Percentiles rank a stretch among this genome's conserved stretches.
Conservation (phyloP, 192 early-diverging fungal genomes). For the Nowakowskiella sp. region DNA sequence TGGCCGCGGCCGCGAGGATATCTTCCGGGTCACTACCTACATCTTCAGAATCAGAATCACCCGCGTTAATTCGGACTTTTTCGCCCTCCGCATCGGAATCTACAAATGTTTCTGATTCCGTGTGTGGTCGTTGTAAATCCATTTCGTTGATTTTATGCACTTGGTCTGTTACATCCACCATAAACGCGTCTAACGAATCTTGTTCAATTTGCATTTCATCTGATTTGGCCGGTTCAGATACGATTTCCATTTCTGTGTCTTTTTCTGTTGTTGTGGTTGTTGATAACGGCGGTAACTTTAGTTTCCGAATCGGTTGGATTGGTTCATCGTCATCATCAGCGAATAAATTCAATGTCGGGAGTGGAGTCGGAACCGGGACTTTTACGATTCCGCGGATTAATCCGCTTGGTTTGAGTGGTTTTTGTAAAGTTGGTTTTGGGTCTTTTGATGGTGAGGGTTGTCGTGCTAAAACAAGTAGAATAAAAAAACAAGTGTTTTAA, state of each 20-base stretch:
- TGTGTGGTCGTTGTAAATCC: constrained; percentile 17
- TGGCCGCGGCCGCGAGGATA: constrained; percentile 56
- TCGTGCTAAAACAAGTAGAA: too few species aligned
- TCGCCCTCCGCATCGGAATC: not conserved
- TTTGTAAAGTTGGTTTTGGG: too few species aligned
- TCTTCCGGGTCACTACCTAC: constrained; percentile 29
- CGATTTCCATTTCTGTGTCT: constrained; percentile 1
- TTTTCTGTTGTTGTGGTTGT: constrained; percentile 5
- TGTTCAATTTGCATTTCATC: constrained; percentile 14
- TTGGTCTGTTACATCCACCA: constrained; percentile 73
- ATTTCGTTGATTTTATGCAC: constrained; percentile 61
- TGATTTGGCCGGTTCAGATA: not conserved
- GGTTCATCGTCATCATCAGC: too few species aligned
- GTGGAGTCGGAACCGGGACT: too few species aligned
- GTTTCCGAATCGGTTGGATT: too few species aligned
- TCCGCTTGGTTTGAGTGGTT: too few species aligned
- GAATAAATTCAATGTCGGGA: too few species aligned
- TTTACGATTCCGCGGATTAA: too few species aligned
- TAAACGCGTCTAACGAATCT: constrained; percentile 68
- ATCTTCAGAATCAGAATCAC: constrained; percentile 1
- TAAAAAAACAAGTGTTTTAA: too few species aligned
- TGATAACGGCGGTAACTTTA: too few species aligned
- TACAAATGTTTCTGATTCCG: not conserved
- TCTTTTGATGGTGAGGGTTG: constrained; percentile 24
- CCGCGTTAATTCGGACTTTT: constrained; percentile 4